Base-by-base conservation (phyloP, 371 early-diverging fungal species). In the Mortierella sp. region DNA sequence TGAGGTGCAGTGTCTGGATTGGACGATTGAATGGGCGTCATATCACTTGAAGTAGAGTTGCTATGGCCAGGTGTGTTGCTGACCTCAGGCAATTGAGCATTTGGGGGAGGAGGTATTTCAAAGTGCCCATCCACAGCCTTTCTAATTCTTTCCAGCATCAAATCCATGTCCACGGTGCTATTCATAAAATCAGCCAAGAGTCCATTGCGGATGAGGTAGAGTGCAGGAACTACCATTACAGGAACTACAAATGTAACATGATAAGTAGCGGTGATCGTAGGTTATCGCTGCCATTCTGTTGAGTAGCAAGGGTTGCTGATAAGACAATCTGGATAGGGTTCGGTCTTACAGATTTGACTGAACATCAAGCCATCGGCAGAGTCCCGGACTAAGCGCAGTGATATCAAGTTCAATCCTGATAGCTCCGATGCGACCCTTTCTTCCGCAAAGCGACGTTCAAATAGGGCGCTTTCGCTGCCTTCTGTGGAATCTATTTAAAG, bases 261-360 rank as follows among this genome's bases (percentile, higher is more conserved):
- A 8, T 16, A 57, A 22, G 47, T 63, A 9, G 38, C n/a, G 52
- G 19, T 21, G 24, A 28, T 5, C 57, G 21, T 16, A 19, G 36
- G n/a, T 28, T 36, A 45, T 24, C 4, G 36, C 19, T 21, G 15
- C n/a, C 22, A 15, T 1, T 33, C 36, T 15, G 40, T 19, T 40
- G 38, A 22, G 21, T 9, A 38, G 6, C 28, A 57, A 22, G 21
- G 22, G 6, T 11, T 63, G 24, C 11, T 43, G 5, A n/a, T n/a
- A 19, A 32, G 8, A 16, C 21, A 58, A 9, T 58, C 19, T 16
- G 13, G 16, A 36, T 36, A 36, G 36, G 6, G 36, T 36, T 36
- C 6, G 36, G 36, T 41, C 77, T 22, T 83, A 83, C 83, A 83
- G 19, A 83, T 71, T 63, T 83, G 83, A 11, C 70, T 79, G 70